These are phyloP conservation scores for Lenzites betulinus DNA, from an alignment of 768 basidiomycete species.

Conservation along the genomic window DNA sequence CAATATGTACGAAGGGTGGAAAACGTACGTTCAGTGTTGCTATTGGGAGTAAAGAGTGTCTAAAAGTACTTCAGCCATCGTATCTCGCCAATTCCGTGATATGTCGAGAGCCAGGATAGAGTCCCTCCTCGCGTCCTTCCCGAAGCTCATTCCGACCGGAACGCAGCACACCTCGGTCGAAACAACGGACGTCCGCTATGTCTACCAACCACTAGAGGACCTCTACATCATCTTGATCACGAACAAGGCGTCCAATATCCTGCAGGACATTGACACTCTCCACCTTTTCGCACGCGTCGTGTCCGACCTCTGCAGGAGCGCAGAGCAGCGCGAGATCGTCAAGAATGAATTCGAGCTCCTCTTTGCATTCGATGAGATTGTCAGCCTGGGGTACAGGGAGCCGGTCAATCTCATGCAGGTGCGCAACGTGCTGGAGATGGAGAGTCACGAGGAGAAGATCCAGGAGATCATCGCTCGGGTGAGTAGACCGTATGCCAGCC, in stretches of 20 bases:
- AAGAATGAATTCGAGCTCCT: constrained; percentile 92
- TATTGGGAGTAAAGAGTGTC: background rate
- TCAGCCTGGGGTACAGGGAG: constrained; percentile 86
- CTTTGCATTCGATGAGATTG: constrained; percentile 95
- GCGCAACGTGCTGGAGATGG: constrained; percentile 81
- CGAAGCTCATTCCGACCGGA: constrained; percentile 93
- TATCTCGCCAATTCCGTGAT: constrained; percentile 95
- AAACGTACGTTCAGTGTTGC: constrained; percentile 51
- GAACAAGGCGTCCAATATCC: constrained; percentile 97
- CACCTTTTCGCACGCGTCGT: constrained; percentile 94
- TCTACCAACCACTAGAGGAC: constrained; percentile 95
- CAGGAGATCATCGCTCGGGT: constrained; percentile 97
- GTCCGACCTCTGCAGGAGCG: constrained; percentile 84
- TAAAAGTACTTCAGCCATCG: constrained; percentile 61
- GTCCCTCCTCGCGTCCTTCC: constrained; percentile 94
- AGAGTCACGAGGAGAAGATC: constrained; percentile 91
- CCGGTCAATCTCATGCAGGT: constrained; percentile 80
- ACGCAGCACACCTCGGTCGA: constrained; percentile 97
- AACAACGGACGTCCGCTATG: constrained; percentile 92
- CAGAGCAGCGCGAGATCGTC: constrained; percentile 87
- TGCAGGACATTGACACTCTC: constrained; percentile 97
- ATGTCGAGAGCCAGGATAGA: constrained; percentile 93
- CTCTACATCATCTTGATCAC: constrained; percentile 97
- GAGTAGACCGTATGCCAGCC: constrained; percentile 29
- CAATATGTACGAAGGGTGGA: constrained; percentile 93